These are phyloP conservation scores for Phytopythium ostracodes DNA, from an alignment of 352 stramenopile species.

Conservation along the genomic window DNA sequence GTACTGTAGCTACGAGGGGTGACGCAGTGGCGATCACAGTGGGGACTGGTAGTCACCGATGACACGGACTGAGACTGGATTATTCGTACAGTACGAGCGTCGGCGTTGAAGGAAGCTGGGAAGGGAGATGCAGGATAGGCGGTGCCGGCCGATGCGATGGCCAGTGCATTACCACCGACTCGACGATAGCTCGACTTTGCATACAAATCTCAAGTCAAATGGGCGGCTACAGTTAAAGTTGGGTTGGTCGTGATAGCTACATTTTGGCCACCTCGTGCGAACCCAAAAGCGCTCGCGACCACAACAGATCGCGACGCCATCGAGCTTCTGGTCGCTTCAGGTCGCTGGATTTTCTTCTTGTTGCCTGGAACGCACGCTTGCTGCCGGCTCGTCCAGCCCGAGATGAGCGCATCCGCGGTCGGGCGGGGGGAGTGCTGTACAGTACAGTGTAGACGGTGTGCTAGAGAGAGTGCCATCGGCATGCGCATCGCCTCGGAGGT, in stretches of 20 bases:
- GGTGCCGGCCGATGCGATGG: background rate
- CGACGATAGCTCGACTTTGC: no score
- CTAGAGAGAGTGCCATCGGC: no score
- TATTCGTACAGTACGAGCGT: background rate
- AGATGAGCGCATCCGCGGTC: background rate
- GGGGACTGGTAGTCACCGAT: background rate
- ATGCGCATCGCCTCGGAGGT: no score
- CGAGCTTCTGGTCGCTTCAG: no score
- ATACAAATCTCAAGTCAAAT: background rate
- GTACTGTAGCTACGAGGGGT: background rate
- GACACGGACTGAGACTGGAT: background rate
- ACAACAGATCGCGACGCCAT: no score
- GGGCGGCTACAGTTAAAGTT: constrained; percentile 1
- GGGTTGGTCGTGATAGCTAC: background rate
- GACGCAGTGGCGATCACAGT: background rate
- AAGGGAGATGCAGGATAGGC: background rate
- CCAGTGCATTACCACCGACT: no score
- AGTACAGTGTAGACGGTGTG: no score
- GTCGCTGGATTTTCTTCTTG: background rate
- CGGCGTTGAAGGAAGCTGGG: background rate
- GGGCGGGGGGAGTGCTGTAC: no score
- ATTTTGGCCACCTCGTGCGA: background rate
- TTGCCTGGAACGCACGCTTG: no score
- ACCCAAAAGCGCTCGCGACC: background rate
- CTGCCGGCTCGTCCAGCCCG: no score